Percentiles rank a stretch among this genome's conserved stretches.
Evolutionary conservation across 345 rosid genomes (phyloP).

Genomic region (Brassica incana): DNA sequence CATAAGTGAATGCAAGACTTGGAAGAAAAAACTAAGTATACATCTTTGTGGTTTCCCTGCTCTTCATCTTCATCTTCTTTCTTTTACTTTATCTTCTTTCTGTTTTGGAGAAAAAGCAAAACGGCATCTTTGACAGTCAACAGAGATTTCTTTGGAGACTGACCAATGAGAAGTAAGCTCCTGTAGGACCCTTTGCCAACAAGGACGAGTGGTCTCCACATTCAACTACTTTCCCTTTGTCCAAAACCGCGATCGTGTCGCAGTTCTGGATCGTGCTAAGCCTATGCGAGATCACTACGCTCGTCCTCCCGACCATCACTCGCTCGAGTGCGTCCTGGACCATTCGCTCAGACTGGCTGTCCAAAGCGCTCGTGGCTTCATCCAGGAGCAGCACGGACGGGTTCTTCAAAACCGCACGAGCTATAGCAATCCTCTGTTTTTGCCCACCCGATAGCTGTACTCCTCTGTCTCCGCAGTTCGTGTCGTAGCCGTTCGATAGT

Average conservation of each 20-base stretch:
- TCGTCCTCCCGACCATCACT: conserved; percentile 7
- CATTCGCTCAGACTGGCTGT: conserved; percentile 7
- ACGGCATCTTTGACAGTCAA: conserved; percentile 9
- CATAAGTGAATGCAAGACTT: not conserved
- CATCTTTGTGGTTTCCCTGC: not conserved
- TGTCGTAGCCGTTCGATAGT: conserved; percentile 51
- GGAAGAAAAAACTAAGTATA: not conserved
- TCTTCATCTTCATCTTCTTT: not conserved
- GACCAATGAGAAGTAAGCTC: conserved; percentile 61
- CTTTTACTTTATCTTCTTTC: not conserved
- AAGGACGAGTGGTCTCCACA: conserved; percentile 58
- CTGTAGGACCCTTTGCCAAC: conserved; percentile 47
- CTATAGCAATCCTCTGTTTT: conserved; percentile 65
- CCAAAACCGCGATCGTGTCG: conserved; percentile 51
- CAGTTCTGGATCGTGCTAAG: conserved; percentile 40
- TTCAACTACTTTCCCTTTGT: conserved; percentile 53
- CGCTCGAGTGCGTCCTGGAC: conserved; percentile 1
- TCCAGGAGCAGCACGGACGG: conserved; percentile 38
- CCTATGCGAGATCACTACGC: conserved; percentile 3
- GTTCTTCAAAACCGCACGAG: conserved; percentile 57
- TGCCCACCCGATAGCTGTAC: conserved; percentile 52
- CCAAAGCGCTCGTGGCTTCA: conserved; percentile 1
- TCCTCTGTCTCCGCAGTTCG: conserved; percentile 58
- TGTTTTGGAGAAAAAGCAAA: not conserved
- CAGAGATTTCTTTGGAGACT: conserved; percentile 41